Evolutionary conservation across 2,329 filamentous ascomycete species (phyloP).

Genomic region (Chrysoporthe austroafricana): DNA sequence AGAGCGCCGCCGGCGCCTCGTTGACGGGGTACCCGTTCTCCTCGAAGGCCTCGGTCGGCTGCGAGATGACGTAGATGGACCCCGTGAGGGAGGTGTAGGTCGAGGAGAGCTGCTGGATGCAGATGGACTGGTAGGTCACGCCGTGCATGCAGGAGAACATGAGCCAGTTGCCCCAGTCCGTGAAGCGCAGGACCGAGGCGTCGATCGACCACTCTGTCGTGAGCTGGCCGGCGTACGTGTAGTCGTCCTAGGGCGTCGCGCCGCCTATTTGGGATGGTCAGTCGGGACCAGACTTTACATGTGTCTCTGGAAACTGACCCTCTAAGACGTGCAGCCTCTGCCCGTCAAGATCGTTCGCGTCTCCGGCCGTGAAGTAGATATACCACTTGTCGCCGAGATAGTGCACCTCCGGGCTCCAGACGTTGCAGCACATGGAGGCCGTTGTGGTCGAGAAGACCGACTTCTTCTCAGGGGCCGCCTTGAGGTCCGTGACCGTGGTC

Average conservation of each 20-base stretch:
- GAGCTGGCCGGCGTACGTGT: constrained; percentile 52
- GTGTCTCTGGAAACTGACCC: constrained; percentile 38
- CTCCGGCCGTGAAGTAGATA: constrained; percentile 60
- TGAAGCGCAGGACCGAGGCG: constrained; percentile 54
- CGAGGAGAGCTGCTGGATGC: constrained; percentile 44
- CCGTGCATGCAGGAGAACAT: constrained; percentile 57
- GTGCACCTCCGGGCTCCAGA: constrained; percentile 63
- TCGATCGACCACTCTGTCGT: constrained; percentile 57
- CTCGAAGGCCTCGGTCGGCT: constrained; percentile 57
- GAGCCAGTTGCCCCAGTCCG: constrained; percentile 52
- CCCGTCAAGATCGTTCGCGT: constrained; percentile 47
- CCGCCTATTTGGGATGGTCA: constrained; percentile 44
- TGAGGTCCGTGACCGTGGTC: constrained; percentile 58
- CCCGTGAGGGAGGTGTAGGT: constrained; percentile 48
- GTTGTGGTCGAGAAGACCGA: constrained; percentile 53
- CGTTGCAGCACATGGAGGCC: constrained; percentile 54
- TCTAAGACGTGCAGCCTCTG: constrained; percentile 57
- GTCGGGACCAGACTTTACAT: not conserved
- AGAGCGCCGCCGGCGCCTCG: constrained; percentile 58
- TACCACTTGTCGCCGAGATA: constrained; percentile 55
- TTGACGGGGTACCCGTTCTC: constrained; percentile 54
- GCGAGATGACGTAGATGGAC: constrained; percentile 51
- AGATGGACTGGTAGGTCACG: constrained; percentile 42
- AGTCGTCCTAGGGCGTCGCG: constrained; percentile 54
- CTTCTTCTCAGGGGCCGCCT: constrained; percentile 52